Conservation (phyloP, 129 eudicot species). For the Arctium minus region DNA sequence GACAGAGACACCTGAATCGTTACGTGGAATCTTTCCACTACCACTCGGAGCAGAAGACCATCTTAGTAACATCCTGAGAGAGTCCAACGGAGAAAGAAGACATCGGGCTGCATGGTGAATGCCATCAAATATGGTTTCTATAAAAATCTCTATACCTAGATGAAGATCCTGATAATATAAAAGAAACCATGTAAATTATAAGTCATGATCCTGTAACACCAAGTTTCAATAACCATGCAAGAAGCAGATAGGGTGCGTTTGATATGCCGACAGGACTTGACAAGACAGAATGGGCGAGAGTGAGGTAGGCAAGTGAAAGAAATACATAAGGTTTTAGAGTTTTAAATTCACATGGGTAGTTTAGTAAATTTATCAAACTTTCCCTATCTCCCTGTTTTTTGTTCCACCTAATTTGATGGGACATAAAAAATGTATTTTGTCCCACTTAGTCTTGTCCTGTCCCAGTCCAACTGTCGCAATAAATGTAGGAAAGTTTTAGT, state of each 20-base stretch:
- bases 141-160: constrained; percentile 71
- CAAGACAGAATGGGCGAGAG: neutral
- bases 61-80: constrained; percentile 40
- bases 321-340: neutral
- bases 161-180: constrained; percentile 65
- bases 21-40: constrained; percentile 7
- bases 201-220: neutral
- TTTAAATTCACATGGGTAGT: neutral
- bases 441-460: neutral
- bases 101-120: constrained; percentile 65
- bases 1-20: constrained; percentile 36
- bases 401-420: neutral
- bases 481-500: too few relatives aligned
- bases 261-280: neutral
- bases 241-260: neutral
- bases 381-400: neutral
- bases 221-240: neutral
- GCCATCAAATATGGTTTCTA: constrained; percentile 73
- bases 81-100: constrained; percentile 67
- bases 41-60: constrained; percentile 40
- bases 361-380: neutral
- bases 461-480: too few relatives aligned
- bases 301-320: neutral
- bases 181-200: constrained; percentile 1
- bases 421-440: neutral